phyloP scores from a whole-genome alignment of 768 basidiomycete genomes.

The Artomyces pyxidatus region DNA sequence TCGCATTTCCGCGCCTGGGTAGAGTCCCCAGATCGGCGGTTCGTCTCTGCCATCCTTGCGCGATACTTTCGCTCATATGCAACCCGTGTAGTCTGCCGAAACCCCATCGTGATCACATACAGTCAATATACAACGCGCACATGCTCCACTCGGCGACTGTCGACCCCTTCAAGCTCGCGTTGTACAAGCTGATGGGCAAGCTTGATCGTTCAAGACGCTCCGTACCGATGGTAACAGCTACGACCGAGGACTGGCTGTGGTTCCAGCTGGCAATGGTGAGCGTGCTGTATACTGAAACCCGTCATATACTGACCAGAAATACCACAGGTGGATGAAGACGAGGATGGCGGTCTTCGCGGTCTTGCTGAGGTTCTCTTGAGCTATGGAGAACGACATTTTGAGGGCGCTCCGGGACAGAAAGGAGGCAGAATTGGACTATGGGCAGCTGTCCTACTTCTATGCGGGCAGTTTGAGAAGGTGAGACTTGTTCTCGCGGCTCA shows the following conservation, averaged over 20 bases:
- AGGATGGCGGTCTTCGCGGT: constrained; percentile 65
- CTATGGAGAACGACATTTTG: constrained; percentile 79
- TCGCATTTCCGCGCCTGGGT: constrained; percentile 79
- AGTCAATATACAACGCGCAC: constrained; percentile 74
- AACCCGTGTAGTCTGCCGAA: constrained; percentile 73
- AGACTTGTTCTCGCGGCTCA: constrained; percentile 17
- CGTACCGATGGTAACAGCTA: constrained; percentile 77
- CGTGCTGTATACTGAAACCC: not conserved
- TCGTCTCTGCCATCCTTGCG: constrained; percentile 17
- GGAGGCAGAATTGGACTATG: constrained; percentile 59
- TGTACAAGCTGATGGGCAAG: constrained; percentile 94
- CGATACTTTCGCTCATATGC: constrained; percentile 2
- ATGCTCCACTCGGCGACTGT: constrained; percentile 82
- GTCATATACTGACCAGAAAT: not conserved
- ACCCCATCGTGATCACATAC: constrained; percentile 71
- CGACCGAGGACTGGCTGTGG: constrained; percentile 99
- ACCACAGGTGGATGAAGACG: constrained; percentile 68
- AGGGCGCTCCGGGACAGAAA: constrained; percentile 53
- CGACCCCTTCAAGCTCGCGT: constrained; percentile 92
- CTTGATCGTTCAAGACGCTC: constrained; percentile 76
- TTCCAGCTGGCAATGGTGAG: constrained; percentile 83
- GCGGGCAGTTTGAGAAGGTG: constrained; percentile 91
- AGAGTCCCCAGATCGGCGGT: constrained; percentile 74
- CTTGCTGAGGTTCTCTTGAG: constrained; percentile 69
- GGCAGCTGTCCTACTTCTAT: constrained; percentile 81